Evolutionary conservation across 139 green algal genomes (phyloP), one percentile per base, ranked within the genome.

Genomic region (Helicosporidium sp.): DNA sequence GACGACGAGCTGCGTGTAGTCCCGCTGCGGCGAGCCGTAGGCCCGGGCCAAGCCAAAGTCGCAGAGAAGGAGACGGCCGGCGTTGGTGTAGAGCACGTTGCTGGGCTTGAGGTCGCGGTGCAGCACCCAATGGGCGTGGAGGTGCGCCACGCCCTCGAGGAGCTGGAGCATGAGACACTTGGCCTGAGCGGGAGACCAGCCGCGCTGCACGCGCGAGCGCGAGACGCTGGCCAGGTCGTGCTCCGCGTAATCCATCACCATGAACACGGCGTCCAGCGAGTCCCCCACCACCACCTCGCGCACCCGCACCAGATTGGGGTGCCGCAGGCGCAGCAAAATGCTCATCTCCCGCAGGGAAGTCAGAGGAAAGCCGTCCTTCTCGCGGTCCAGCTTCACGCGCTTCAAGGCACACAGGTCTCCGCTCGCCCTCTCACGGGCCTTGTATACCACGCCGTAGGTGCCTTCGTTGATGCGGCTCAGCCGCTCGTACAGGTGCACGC

Each of bases 211-310:
- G n/a, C 45, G 41, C 15, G 64, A 44, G 29, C 79, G 63, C 66
- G 86, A 73, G 22, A 86, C 57, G 33, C 45, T 23, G 20, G 1
- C 3, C 15, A 99, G 70, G 59, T 99, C 89, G 60, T 94, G 84
- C 59, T 96, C 83, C 57, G 88, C 77, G 60, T 83, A 94, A 64
- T 99, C 89, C 84, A 99, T 96, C 0, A 95, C 85, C 80, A 97
- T 89, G 79, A 81, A 97, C 26, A 97, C 69, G n/a, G 65, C 49
- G 49, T 83, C 68, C 26, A 70, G 58, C 6, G 26, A 43, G 26
- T 48, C 35, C 7, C 72, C 69, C 26, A 68, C 70, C 54, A 73
- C 64, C 48, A 99, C 79, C 72, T 99, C 90, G 6, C 57, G 74
- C 25, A 99, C 87, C 48, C 89, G 77, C 28, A 99, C 86, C 24